phyloP scores from a whole-genome alignment of 768 basidiomycete genomes.

The Lyophyllum shimeji region DNA sequence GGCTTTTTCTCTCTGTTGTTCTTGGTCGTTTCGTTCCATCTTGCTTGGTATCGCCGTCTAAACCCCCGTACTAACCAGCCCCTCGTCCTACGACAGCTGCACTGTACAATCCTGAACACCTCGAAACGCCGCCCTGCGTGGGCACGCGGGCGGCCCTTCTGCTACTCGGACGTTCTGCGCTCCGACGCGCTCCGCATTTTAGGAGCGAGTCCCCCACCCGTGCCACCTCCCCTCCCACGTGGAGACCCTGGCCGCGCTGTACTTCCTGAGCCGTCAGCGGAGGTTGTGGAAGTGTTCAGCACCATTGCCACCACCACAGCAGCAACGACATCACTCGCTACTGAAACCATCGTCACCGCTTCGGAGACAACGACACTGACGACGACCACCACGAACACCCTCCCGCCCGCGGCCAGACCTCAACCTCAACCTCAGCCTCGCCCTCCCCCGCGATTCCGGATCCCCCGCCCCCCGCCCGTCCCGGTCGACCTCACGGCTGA shows the following conservation, averaged over 20 bases:
- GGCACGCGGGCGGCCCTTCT: constrained; percentile 15
- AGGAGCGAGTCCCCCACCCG: not conserved
- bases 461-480: not conserved
- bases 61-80: no score
- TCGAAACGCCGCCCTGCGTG: constrained; percentile 15
- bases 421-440: not conserved
- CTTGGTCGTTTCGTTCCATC: no score
- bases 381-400: not conserved
- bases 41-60: constrained; percentile 33
- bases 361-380: not conserved
- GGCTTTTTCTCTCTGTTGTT: not conserved
- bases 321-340: no score
- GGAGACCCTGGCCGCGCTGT: no score
- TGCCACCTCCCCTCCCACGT: not conserved
- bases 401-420: not conserved
- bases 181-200: not conserved
- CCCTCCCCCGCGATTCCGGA: no score
- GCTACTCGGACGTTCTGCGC: constrained; percentile 17
- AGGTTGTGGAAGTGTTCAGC: no score
- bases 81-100: constrained; percentile 22
- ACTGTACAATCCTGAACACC: constrained; percentile 22
- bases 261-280: no score
- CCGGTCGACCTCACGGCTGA: constrained; percentile 23
- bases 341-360: no score
- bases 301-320: not conserved